Evolutionary conservation across 768 basidiomycete species (phyloP), one percentile per base, ranked within the genome.

Genomic region (Phaeotremella fagi): DNA sequence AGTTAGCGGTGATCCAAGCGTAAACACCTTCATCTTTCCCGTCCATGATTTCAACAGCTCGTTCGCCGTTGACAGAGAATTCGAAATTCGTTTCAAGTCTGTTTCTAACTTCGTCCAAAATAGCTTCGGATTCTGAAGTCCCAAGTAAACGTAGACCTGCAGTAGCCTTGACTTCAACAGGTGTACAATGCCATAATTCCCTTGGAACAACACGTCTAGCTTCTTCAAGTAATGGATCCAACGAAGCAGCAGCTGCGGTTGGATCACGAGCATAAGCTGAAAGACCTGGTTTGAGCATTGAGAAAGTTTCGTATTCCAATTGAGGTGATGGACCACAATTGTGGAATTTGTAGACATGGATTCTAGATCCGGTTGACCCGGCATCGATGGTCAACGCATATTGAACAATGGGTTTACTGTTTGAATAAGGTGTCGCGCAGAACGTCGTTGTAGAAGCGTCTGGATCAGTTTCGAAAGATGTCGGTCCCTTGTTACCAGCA

Each of bases 331-430:
- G 73, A 0, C 79, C 78, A 77, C 90, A 91, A 78, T 90, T 85
- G 80, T 94, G 81, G 82, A 98, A 97, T 71, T 95, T 98, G 84
- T 98, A 99, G 27, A 98, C 81, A 79, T 99, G 95, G 67, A 98
- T 91, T 16, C 95, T 83, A 0, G 92, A 95, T 18, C 94, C 95
- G 0, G 91, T 95, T 16, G 92, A 97, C 22, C 95, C 95, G 0
- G 95, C 94, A 74, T 99, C 95, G 76, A 98, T 88, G 85, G 97
- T 95, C 66, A 98, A 81, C 0, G 90, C 91, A 74, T 88, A 99
- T 72, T 90, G 89, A 12, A 94, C 85, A 52, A 94, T 78, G 0
- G 81, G 80, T 45, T 78, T 67, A 47, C 74, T 65, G 1, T 79
- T 61, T 14, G 74, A 75, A 71, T 83, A 74, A 0, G 89, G 82